Evolutionary conservation across 2,329 filamentous ascomycete genomes (phyloP), one percentile per base, ranked within the genome.

Genomic region (Fusarium setosum): DNA sequence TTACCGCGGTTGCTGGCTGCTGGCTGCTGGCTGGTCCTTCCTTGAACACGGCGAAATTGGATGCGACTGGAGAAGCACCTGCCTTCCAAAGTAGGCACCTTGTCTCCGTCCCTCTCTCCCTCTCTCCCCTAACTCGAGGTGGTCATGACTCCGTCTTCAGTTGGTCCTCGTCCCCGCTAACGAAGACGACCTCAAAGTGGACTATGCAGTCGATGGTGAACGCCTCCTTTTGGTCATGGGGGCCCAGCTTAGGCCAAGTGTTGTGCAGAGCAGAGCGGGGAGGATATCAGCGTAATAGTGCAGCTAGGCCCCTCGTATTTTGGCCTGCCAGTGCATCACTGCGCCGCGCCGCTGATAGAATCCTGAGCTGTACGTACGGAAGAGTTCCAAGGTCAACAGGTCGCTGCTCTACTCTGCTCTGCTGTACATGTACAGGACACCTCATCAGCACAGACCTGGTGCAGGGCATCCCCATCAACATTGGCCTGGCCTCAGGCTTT

Each of bases 141-240:
- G 64, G 64, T 17, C 37, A 32, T 51, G 56, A 35, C 64, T 67
- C 64, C 64, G 64, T 57, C 55, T 41, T 24, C 21, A 52, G 63
- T 66, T 37, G 54, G 56, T 40, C 49, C 20, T 50, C 18, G 41
- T 58, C 50, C 54, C 51, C 45, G 45, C 42, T 47, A 50, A 50
- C 42, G 52, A 40, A 34, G 29, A 49, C 50, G 49, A 57, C 32
- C 31, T 17, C 37, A n/a, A n/a, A n/a, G 40, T 59, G 45, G 47
- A 59, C 42, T 44, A 29, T 26, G 34, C 29, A 38, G 38, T 59
- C 52, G 63, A 64, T 50, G 55, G 56, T 67, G 35, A 65, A 34
- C 63, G 60, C 63, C 64, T 54, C 64, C 51, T 55, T 67, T 54
- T 44, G 64, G 51, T 48, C 63, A 61, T 50, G 50, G 54, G 63